Evolutionary conservation across 2,329 filamentous ascomycete species (phyloP), one percentile per base, ranked within the genome.

Genomic region (Aspergillus costaricaensis): DNA sequence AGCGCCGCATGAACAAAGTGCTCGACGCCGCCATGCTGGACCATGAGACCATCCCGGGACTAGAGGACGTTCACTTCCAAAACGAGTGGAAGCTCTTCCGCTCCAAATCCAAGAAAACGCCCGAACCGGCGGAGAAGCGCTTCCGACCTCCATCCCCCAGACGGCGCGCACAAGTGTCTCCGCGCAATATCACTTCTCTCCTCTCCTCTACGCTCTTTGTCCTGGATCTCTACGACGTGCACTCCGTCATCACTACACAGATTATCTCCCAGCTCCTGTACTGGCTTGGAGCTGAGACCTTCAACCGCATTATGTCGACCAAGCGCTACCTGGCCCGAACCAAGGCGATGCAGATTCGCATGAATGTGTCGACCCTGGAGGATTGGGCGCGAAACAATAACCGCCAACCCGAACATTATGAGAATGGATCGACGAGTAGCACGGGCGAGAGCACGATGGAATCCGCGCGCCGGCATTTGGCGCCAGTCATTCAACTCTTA

Each of bases 61-160:
- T 99, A 67, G 94, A 98, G 73, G 94, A 96, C 72, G 92, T 99
- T 61, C 89, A 92, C 5, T 99, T 99, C 72, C 94, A 98, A 74
- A 93, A 98, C 72, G 95, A 99, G 74, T 99, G 95, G 95, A 97
- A 96, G 70, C 84, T 99, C 39, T 96, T 99, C 79, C 93, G 95
- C 72, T 86, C 90, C 59, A 98, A 96, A 76, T 86, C 90, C 62
- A 92, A 96, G 67, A 96, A 96, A 76, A 89, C 79, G 2, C 79
- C 92, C 57, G 92, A 98, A 74, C 92, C 94, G 0, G 82, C 90
- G 2, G 94, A 97, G 76, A 96, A 96, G 78, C 87, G 92, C 47
- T 93, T 93, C 71, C 87, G 94, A 43, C 95, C 95, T 14, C 95
- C 94, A 1, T 97, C 94, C 17, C 95, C 95, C 3, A 96, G 96